A percentile compares a stretch with the other conserved stretches of the same genome.
phyloP scores from a whole-genome alignment of 129 eudicot genomes.

The Lonicera japonica region DNA sequence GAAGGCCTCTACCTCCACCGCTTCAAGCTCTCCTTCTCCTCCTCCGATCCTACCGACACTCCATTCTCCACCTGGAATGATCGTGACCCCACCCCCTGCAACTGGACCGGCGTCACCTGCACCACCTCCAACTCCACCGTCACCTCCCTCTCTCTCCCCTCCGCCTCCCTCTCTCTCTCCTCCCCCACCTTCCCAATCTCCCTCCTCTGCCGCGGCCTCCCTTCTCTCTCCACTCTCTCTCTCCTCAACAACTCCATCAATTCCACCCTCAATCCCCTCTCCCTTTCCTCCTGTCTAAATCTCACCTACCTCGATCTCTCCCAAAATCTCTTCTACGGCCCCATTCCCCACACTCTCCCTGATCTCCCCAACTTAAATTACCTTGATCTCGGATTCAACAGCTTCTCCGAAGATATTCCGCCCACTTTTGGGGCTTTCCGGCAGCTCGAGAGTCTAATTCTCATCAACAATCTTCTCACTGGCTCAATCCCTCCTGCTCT shows the following conservation, averaged over 20 bases:
- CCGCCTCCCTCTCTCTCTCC: constrained; percentile 29
- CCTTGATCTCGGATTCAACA: constrained; percentile 38
- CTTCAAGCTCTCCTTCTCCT: constrained; percentile 32
- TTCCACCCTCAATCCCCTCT: constrained; percentile 39
- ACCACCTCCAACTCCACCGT: constrained; percentile 24
- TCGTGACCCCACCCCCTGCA: constrained; percentile 49
- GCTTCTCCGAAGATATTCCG: constrained; percentile 54
- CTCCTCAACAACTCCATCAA: constrained; percentile 43
- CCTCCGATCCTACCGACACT: constrained; percentile 35
- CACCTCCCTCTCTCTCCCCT: constrained; percentile 34
- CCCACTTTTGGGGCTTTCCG: constrained; percentile 34
- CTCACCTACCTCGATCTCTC: constrained; percentile 61
- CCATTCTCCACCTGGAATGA: constrained; percentile 65
- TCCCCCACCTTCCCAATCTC: constrained; percentile 44
- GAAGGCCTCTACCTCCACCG: constrained; percentile 42
- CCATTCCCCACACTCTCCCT: constrained; percentile 43
- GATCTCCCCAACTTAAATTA: constrained; percentile 33
- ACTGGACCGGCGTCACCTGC: constrained; percentile 75
- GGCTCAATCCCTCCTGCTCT: constrained; percentile 47
- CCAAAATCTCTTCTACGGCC: constrained; percentile 40
- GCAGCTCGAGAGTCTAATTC: constrained; percentile 30
- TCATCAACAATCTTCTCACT: constrained; percentile 36
- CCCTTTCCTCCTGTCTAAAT: constrained; percentile 46
- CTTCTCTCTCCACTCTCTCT: constrained; percentile 44
- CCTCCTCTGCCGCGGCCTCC: constrained; percentile 53